A percentile compares a stretch with the other conserved stretches of the same genome.
These are phyloP conservation scores for Cupressus sempervirens DNA, from an alignment of 75 land plant genomes.

Conservation along the genomic window DNA sequence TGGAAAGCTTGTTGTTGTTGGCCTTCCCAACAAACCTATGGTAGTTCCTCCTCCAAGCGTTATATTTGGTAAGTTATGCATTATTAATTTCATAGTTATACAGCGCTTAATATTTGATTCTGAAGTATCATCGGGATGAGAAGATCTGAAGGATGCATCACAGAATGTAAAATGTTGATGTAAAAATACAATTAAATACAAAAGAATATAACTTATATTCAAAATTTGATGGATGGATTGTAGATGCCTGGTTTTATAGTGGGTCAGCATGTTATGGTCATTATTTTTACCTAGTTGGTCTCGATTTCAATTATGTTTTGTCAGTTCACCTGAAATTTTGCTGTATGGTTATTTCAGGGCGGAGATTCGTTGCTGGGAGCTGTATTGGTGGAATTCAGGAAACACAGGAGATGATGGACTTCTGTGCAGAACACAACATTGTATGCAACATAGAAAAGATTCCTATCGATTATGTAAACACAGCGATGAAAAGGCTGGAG, in stretches of 20 bases:
- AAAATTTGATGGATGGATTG: not conserved
- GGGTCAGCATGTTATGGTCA: not conserved
- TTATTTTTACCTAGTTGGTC: too few relatives aligned
- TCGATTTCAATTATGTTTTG: too few relatives aligned
- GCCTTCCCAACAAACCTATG: constrained; percentile 18
- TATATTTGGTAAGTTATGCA: constrained; percentile 18
- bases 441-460: constrained; percentile 50
- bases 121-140: too few relatives aligned
- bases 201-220: too few relatives aligned
- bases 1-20: constrained; percentile 43
- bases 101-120: not conserved
- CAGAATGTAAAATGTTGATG: too few relatives aligned
- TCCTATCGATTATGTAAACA: constrained; percentile 47
- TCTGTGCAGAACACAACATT: constrained; percentile 62
- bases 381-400: constrained; percentile 59
- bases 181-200: too few relatives aligned
- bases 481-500: constrained; percentile 55
- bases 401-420: constrained; percentile 76
- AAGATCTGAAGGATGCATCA: too few relatives aligned
- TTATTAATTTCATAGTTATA: too few relatives aligned
- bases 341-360: constrained; percentile 30
- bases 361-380: constrained; percentile 49
- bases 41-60: not conserved
- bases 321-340: not conserved
- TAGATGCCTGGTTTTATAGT: not conserved